Evolutionary conservation across 306 rosid species (phyloP).

Genomic region (Mimosa pudica): DNA sequence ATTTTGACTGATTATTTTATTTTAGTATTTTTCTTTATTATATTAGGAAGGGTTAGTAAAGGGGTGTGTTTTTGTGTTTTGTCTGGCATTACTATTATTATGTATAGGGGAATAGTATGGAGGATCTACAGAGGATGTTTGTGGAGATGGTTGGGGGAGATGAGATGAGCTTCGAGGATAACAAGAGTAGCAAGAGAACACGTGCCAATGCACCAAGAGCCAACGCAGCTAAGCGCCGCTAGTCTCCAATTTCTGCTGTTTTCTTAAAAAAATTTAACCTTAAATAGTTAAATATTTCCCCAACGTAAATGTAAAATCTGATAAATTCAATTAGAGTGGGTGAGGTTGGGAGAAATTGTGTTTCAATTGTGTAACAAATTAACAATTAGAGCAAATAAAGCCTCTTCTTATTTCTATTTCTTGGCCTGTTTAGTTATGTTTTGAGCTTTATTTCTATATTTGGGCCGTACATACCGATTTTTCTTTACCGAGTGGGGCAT

Average conservation of each 20-base stretch:
- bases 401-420: background rate
- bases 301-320: background rate
- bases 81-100: background rate
- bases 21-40: background rate
- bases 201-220: conserved; percentile 49
- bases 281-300: background rate
- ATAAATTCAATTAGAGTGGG: background rate
- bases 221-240: conserved; percentile 48
- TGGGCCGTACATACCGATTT: background rate
- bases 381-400: background rate
- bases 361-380: background rate
- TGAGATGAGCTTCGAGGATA: conserved; percentile 52
- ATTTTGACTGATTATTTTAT: background rate
- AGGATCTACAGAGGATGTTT: conserved; percentile 87
- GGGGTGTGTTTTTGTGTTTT: background rate
- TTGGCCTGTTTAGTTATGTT: background rate
- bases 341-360: background rate
- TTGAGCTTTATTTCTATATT: background rate
- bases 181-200: conserved; percentile 55
- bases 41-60: background rate
- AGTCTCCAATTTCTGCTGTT: conserved; percentile 30
- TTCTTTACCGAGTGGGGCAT: background rate
- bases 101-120: conserved; percentile 75
- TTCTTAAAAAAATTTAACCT: background rate
- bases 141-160: conserved; percentile 84